Evolutionary conservation across 2,329 filamentous ascomycete species (phyloP).

Genomic region (Arthroderma sp.): DNA sequence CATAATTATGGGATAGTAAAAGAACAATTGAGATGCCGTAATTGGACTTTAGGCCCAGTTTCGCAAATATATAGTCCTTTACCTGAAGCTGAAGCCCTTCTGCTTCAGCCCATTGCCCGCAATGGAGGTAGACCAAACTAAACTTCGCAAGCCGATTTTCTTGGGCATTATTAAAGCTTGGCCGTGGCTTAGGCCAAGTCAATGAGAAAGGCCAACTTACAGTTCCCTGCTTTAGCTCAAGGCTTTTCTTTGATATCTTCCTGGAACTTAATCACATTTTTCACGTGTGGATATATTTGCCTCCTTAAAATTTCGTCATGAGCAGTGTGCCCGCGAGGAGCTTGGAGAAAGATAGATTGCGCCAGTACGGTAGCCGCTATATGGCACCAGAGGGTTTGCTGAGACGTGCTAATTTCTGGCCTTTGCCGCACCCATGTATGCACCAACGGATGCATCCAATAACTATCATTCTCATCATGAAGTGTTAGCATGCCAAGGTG

Average conservation of each 20-base stretch:
- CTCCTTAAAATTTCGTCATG: conserved; percentile 16
- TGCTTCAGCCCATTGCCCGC: conserved; percentile 7
- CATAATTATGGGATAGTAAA: conserved; percentile 11
- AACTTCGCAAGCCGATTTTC: conserved; percentile 7
- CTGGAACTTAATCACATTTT: conserved; percentile 11
- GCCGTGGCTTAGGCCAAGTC: background rate
- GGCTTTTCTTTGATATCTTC: background rate
- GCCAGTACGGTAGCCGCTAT: conserved; percentile 14
- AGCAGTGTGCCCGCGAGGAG: conserved; percentile 7
- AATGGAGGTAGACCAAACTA: conserved; percentile 7
- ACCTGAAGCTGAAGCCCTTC: conserved; percentile 11
- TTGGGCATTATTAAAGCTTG: conserved; percentile 6
- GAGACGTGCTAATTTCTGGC: conserved; percentile 14
- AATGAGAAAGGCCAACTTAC: conserved; percentile 8
- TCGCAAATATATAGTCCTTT: background rate
- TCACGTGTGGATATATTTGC: conserved; percentile 18
- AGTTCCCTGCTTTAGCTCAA: background rate
- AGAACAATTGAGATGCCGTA: conserved; percentile 10
- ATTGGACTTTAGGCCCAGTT: conserved; percentile 10
- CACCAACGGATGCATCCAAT: conserved; percentile 26
- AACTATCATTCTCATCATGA: conserved; percentile 16
- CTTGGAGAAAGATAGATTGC: conserved; percentile 11
- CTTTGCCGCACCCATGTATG: conserved; percentile 24
- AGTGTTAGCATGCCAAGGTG: conserved; percentile 15
- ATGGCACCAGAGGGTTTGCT: conserved; percentile 10